Percentiles rank a stretch among this genome's conserved stretches.
Conservation (phyloP, 192 early-diverging fungal genomes). For the Ambispora gerdemannii region DNA sequence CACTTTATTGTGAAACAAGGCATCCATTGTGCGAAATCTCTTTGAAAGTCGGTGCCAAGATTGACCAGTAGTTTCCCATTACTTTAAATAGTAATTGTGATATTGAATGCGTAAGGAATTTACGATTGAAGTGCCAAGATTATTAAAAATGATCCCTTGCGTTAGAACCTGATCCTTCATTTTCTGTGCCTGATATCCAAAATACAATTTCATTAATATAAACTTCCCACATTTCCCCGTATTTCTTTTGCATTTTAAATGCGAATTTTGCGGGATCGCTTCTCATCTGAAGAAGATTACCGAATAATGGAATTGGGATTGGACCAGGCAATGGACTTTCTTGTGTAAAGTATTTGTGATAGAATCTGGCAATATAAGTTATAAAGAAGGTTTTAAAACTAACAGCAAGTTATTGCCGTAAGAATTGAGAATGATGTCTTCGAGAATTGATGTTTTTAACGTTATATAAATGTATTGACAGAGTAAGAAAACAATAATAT, state of each 20-base stretch:
- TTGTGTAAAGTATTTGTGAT: constrained; percentile 1
- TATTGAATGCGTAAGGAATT: constrained; percentile 11
- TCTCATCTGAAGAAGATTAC: constrained; percentile 13
- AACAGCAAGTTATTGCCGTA: too few species aligned
- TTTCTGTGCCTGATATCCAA: neutral
- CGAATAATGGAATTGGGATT: constrained; percentile 5
- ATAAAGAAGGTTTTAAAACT: too few species aligned
- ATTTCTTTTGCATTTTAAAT: neutral
- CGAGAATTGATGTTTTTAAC: too few species aligned
- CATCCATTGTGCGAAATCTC: constrained; percentile 10
- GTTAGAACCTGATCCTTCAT: neutral
- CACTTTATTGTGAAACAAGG: neutral
- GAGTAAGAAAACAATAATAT: too few species aligned
- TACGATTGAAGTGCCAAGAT: constrained; percentile 17
- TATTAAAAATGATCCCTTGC: constrained; percentile 11
- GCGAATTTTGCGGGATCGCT: neutral
- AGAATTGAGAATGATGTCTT: too few species aligned
- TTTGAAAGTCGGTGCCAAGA: neutral
- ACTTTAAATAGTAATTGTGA: neutral
- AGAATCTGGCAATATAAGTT: constrained; percentile 7
- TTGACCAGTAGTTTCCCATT: neutral
- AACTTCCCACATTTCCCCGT: constrained; percentile 21
- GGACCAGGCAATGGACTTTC: constrained; percentile 10
- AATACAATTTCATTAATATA: neutral
- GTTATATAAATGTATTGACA: too few species aligned